Conservation (phyloP, 2,329 filamentous ascomycete species). For the Fusarium ambrosium region DNA sequence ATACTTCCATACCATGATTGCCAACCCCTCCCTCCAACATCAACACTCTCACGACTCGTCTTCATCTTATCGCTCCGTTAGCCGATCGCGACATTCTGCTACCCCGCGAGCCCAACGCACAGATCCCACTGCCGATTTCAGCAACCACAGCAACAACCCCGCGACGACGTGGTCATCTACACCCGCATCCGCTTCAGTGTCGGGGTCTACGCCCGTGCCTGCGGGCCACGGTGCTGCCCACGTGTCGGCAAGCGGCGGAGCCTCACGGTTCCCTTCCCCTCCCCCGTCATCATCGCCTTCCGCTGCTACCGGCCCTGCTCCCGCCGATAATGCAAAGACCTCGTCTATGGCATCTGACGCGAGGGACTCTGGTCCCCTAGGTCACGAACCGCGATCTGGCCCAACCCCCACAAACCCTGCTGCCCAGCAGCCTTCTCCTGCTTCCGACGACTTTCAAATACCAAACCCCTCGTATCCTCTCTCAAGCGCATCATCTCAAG, state of each 20-base stretch:
- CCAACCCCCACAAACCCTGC: constrained; percentile 32
- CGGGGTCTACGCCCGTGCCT: constrained; percentile 40
- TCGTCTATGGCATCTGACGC: constrained; percentile 64
- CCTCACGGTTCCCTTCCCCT: constrained; percentile 66
- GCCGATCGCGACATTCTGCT: constrained; percentile 48
- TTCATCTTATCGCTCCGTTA: constrained; percentile 48
- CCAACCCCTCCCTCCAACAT: constrained; percentile 62
- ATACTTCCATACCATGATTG: constrained; percentile 79
- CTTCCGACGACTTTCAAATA: constrained; percentile 54
- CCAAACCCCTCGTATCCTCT: constrained; percentile 55
- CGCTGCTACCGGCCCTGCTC: constrained; percentile 53
- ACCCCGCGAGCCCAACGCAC: constrained; percentile 48
- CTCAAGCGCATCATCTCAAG: constrained; percentile 45
- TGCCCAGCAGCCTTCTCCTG: constrained; percentile 52
- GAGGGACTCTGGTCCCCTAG: constrained; percentile 49
- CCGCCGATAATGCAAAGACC: constrained; percentile 57
- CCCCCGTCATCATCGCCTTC: constrained; percentile 67
- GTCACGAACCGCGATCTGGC: constrained; percentile 41
- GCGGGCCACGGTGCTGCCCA: constrained; percentile 42
- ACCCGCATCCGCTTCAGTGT: constrained; percentile 21
- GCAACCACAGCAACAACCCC: constrained; percentile 27
- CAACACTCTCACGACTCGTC: constrained; percentile 58
- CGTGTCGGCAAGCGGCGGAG: constrained; percentile 54
- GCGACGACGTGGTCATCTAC: constrained; percentile 30
- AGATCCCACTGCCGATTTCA: constrained; percentile 37